Conservation (phyloP, 169 alveolate species). For the Plasmodium yoelii region DNA sequence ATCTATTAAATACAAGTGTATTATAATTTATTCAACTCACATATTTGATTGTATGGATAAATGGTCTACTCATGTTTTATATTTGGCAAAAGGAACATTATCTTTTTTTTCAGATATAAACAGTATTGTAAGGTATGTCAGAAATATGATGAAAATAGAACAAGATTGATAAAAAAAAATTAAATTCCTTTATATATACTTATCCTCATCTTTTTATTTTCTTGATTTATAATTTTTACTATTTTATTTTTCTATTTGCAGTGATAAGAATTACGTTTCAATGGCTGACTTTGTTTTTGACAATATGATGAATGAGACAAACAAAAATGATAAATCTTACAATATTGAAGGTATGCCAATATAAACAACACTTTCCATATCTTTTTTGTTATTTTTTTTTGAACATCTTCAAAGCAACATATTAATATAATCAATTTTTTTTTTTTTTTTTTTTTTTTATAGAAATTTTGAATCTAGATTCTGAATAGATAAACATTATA, state of each 20-base stretch:
- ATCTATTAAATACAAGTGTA: constrained; percentile 53
- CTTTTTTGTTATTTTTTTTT: neutral
- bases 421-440: neutral
- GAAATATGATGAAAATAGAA: neutral
- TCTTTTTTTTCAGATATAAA: constrained; percentile 44
- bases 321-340: constrained; percentile 14
- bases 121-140: constrained; percentile 23
- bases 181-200: neutral
- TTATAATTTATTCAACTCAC: constrained; percentile 70
- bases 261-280: constrained; percentile 30
- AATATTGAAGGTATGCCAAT: constrained; percentile 47
- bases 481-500: no score
- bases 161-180: neutral
- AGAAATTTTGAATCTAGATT: no score
- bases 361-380: neutral
- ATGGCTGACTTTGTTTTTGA: constrained; percentile 53
- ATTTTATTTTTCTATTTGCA: constrained; percentile 10
- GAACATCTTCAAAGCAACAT: neutral
- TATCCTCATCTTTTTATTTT: no score
- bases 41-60: constrained; percentile 69
- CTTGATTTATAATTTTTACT: neutral
- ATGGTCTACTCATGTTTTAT: constrained; percentile 71
- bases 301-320: constrained; percentile 48
- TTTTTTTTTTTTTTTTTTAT: neutral
- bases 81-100: constrained; percentile 55